A percentile compares a stretch with the other conserved stretches of the same genome.
These are phyloP conservation scores for Straminergon stramineum DNA, from an alignment of 225 moss, liverwort and hornwort species.

Conservation along the genomic window DNA sequence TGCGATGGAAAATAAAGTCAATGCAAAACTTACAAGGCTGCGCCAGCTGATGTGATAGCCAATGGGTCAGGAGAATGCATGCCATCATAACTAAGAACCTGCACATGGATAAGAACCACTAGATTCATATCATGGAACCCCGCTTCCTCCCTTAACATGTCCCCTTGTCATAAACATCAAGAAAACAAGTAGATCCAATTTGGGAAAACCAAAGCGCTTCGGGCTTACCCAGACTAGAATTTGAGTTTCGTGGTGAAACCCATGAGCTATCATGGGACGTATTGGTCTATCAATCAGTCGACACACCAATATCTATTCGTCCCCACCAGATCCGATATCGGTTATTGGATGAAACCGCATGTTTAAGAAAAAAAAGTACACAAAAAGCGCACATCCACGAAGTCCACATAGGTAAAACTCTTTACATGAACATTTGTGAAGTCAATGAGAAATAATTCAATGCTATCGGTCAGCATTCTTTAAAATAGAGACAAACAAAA, in stretches of 20 bases:
- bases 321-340: not conserved
- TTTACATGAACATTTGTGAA: not conserved
- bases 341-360: not conserved
- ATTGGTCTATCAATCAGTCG: constrained; percentile 94
- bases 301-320: constrained; percentile 81
- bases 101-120: constrained; percentile 5
- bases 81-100: constrained; percentile 96
- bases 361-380: not conserved
- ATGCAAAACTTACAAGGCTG: constrained; percentile 72
- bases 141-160: not conserved
- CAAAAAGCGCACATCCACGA: not conserved
- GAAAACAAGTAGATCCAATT: not conserved
- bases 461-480: not conserved
- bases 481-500: not conserved
- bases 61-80: constrained; percentile 92
- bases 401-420: not conserved
- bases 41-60: constrained; percentile 97
- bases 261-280: constrained; percentile 84
- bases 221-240: constrained; percentile 82
- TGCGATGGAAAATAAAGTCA: not conserved
- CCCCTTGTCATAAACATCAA: not conserved
- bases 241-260: constrained; percentile 80
- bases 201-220: not conserved
- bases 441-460: not conserved
- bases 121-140: not conserved